A percentile compares a stretch with the other conserved stretches of the same genome.
Conservation (phyloP, 2,329 filamentous ascomycete species). For the Scedosporium dehoogii region DNA sequence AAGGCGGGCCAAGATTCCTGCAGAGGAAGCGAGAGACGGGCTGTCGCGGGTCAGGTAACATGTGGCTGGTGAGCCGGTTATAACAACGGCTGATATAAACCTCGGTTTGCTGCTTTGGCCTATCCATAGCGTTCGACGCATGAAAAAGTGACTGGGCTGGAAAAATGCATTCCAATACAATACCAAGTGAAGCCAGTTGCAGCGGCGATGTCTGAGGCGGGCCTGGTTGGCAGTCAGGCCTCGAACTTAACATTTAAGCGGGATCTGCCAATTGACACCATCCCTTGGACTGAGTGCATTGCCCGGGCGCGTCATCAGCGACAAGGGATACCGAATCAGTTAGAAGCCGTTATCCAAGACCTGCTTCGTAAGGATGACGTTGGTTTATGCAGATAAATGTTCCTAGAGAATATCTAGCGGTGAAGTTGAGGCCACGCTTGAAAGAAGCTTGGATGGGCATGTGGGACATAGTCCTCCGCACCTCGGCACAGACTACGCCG, state of each 20-base stretch:
- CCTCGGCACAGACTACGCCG: not conserved
- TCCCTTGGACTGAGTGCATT: not conserved
- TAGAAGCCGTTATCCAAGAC: not conserved
- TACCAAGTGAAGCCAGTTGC: not conserved
- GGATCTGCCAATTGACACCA: not conserved
- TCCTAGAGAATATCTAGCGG: not conserved
- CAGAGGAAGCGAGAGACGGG: not conserved
- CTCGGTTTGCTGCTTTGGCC: constrained; percentile 3
- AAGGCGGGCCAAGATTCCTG: not conserved
- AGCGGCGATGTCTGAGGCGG: not conserved
- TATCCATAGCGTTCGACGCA: not conserved
- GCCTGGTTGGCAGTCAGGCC: not conserved
- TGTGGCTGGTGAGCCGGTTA: constrained; percentile 3
- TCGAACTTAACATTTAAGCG: too few relatives aligned
- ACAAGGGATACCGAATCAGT: not conserved
- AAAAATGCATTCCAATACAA: not conserved
- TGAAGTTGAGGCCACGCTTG: not conserved
- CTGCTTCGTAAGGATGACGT: not conserved
- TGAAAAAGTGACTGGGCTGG: not conserved
- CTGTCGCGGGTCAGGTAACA: not conserved
- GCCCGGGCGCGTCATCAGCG: not conserved
- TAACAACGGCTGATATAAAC: constrained; percentile 3
- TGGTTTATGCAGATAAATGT: not conserved
- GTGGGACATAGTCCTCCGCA: not conserved
- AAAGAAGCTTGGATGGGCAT: not conserved